Evolutionary conservation across 2,329 filamentous ascomycete species (phyloP), one percentile per base, ranked within the genome.

Genomic region (Dothiorella sarmentorum): DNA sequence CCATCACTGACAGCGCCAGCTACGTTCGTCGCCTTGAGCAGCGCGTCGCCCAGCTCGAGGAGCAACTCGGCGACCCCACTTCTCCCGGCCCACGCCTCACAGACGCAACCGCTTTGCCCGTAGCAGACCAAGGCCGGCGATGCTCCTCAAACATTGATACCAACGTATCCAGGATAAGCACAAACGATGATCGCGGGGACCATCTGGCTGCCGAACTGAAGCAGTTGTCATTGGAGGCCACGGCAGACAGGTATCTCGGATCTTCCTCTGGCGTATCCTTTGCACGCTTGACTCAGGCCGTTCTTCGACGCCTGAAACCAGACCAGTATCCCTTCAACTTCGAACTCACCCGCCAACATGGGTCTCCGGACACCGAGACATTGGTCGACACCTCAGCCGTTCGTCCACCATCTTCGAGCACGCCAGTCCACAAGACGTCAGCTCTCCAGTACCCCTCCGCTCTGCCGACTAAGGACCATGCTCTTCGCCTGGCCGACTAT

Each of bases 211-310:
- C 38, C 27, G 74, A 75, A 61, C 67, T 53, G 37, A 53, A 53
- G 24, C 49, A 53, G 24, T 35, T 53, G 2, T 78, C 76, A 0
- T 65, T 79, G 0, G 75, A 78, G 55, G 77, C 76, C 1, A 69
- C 75, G 0, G 76, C 76, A 9, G 77, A 79, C 35, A 68, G 75
- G 3, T 73, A 79, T 60, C 62, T 79, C 4, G 76, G 77, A 2
- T 75, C 75, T 0, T 71, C 75, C 0, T 79, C 77, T 0, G 77
- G 77, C 0, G 58, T 79, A 1, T 76, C 75, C 0, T 78, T 79
- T 60, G 77, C 77, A 5, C 49, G 49, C 22, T 26, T 53, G 33
- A 53, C 49, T 10, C 49, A 53, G 49, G 49, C 52, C 11, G 52
- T 56, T 4, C 17, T 56, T 18, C 73, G 72, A 67, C 20, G 64